phyloP scores from a whole-genome alignment of 768 basidiomycete genomes.

The Leccinellum luteum region DNA sequence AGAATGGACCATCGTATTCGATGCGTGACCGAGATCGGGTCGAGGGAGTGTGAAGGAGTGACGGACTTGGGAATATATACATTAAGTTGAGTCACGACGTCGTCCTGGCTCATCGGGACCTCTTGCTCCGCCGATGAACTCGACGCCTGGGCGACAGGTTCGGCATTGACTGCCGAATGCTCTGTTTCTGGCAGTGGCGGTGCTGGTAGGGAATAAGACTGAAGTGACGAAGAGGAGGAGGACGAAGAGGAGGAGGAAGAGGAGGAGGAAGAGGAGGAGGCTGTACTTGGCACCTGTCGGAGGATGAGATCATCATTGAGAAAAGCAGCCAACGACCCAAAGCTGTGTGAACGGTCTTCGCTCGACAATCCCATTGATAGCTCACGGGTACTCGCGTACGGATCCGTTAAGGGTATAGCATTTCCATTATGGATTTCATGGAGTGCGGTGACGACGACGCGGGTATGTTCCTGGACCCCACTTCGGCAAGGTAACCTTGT shows the following conservation, averaged over 20 bases:
- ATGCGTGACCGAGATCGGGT: slow-evolving; percentile 75
- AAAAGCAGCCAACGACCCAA: slow-evolving; percentile 8
- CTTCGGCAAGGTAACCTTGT: slow-evolving; percentile 58
- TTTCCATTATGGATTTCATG: slow-evolving; percentile 68
- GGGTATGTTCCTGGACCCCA: slow-evolving; percentile 57
- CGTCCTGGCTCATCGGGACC: slow-evolving; percentile 34
- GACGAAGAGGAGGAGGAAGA: neutral
- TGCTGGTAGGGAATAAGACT: neutral
- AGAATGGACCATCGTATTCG: slow-evolving; percentile 78
- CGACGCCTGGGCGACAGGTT: slow-evolving; percentile 9
- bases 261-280: slow-evolving; percentile 10
- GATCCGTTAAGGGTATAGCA: slow-evolving; percentile 38
- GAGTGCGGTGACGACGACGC: slow-evolving; percentile 56
- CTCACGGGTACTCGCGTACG: neutral
- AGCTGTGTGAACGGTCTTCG: slow-evolving; percentile 16
- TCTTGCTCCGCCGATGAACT: slow-evolving; percentile 13
- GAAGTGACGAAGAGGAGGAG: slow-evolving; percentile 16
- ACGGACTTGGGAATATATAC: slow-evolving; percentile 57
- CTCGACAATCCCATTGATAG: slow-evolving; percentile 14
- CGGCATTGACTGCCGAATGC: slow-evolving; percentile 1
- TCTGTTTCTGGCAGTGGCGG: neutral
- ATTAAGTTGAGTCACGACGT: slow-evolving; percentile 59
- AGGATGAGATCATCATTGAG: slow-evolving; percentile 13
- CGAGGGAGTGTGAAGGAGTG: slow-evolving; percentile 70
- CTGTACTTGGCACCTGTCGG: slow-evolving; percentile 11